Conservation (phyloP, 768 basidiomycete species). For the Leccinum rimulosum region DNA sequence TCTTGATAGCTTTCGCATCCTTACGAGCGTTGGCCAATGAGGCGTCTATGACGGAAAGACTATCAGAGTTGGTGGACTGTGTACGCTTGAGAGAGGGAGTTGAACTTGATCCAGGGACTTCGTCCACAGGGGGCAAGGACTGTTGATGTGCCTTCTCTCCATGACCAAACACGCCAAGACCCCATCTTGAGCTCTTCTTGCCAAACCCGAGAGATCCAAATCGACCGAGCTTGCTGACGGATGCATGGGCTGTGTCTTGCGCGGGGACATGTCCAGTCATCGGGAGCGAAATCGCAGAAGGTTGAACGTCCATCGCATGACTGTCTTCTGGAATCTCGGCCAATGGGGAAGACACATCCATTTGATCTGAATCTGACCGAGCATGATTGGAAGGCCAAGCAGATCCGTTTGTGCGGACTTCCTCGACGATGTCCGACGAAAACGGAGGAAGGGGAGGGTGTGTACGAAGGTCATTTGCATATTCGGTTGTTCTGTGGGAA, state of each 20-base stretch:
- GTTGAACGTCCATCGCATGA: slow-evolving; percentile 45
- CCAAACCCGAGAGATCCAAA: slow-evolving; percentile 57
- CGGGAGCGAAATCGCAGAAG: slow-evolving; percentile 48
- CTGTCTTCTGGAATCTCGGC: slow-evolving; percentile 44
- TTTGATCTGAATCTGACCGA: slow-evolving; percentile 38
- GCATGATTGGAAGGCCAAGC: slow-evolving; percentile 30
- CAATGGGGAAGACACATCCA: slow-evolving; percentile 56
- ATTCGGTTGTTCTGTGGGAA: slow-evolving; percentile 36
- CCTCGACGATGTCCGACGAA: slow-evolving; percentile 29
- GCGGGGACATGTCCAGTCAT: slow-evolving; percentile 34
- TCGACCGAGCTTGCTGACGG: slow-evolving; percentile 55
- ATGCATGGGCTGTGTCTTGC: slow-evolving; percentile 39
- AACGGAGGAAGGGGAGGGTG: slow-evolving; percentile 33
- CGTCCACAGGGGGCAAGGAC: slow-evolving; percentile 68
- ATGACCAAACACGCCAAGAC: slow-evolving; percentile 65
- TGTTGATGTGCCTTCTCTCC: slow-evolving; percentile 66
- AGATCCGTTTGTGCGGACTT: slow-evolving; percentile 24
- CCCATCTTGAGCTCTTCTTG: slow-evolving; percentile 70
- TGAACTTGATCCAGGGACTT: slow-evolving; percentile 54
- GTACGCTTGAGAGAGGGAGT: slow-evolving; percentile 74
- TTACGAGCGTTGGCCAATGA: slow-evolving; percentile 39
- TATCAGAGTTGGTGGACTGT: slow-evolving; percentile 74
- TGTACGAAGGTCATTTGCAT: slow-evolving; percentile 31
- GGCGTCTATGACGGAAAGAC: slow-evolving; percentile 56
- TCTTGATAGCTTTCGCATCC: slow-evolving; percentile 76